Evolutionary conservation across 2,329 filamentous ascomycete species (phyloP).

Genomic region (Colletotrichum cuscutae): DNA sequence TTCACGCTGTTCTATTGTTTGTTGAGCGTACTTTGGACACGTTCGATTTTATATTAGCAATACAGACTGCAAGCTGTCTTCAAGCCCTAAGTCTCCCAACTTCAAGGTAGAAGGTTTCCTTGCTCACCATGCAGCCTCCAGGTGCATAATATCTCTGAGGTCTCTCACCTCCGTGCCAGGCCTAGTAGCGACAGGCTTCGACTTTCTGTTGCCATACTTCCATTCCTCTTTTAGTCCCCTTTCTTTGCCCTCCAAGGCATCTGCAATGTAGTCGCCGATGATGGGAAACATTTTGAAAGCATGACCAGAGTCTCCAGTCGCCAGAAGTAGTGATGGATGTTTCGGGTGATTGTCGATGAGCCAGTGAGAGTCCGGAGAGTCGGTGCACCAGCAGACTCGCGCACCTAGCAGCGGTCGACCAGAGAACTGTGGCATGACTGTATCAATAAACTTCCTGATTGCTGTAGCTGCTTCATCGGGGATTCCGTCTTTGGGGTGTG

Average conservation of each 20-base stretch:
- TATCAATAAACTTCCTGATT: constrained; percentile 29
- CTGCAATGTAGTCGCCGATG: constrained; percentile 38
- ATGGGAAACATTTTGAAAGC: constrained; percentile 43
- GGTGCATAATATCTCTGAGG: constrained; percentile 34
- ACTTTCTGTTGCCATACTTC: constrained; percentile 35
- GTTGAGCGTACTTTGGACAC: no score
- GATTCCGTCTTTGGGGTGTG: constrained; percentile 31
- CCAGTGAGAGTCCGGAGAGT: constrained; percentile 47
- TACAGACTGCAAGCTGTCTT: neutral
- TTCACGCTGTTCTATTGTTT: neutral
- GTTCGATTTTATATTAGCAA: no score
- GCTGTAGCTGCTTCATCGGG: constrained; percentile 29
- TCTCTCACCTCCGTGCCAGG: constrained; percentile 38
- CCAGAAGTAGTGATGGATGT: constrained; percentile 35
- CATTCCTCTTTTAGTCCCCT: constrained; percentile 37
- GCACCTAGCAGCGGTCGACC: constrained; percentile 38
- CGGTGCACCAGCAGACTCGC: constrained; percentile 46
- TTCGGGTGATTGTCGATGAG: constrained; percentile 42
- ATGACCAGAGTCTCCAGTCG: constrained; percentile 40
- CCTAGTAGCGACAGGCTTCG: constrained; percentile 32
- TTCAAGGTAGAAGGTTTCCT: no score
- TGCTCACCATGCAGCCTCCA: neutral
- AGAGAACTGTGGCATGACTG: constrained; percentile 39
- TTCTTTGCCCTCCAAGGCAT: constrained; percentile 36
- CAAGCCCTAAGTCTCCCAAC: neutral